Percentiles rank a stretch among this genome's conserved stretches.
These are phyloP conservation scores for Populus tomentosa DNA, from an alignment of 441 rosid genomes.

Conservation along the genomic window DNA sequence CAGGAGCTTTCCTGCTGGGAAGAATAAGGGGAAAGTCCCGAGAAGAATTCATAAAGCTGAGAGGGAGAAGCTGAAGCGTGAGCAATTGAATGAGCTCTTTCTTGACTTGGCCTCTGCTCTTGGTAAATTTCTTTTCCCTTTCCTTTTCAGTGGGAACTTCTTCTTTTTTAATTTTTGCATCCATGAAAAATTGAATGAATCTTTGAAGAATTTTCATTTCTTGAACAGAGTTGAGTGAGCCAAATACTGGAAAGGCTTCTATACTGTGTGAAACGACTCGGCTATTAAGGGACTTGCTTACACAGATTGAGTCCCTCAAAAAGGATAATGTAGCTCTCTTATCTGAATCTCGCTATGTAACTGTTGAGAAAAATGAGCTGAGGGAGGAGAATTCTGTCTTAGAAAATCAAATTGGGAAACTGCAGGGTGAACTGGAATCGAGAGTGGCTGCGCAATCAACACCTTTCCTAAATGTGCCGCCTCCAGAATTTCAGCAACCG, in stretches of 20 bases:
- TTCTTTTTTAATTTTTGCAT: slow-evolving; percentile 7
- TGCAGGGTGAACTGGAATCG: slow-evolving; percentile 51
- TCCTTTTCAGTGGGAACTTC: neutral
- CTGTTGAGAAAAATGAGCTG: slow-evolving; percentile 71
- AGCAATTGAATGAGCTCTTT: slow-evolving; percentile 87
- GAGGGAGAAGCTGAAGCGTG: slow-evolving; percentile 94
- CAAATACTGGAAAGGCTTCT: slow-evolving; percentile 80
- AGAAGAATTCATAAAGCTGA: slow-evolving; percentile 81
- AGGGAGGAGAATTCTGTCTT: slow-evolving; percentile 70
- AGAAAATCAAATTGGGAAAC: slow-evolving; percentile 50
- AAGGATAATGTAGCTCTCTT: slow-evolving; percentile 60
- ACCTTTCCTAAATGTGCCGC: slow-evolving; percentile 52
- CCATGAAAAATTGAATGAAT: neutral
- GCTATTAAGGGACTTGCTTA: slow-evolving; percentile 59
- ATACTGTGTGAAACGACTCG: slow-evolving; percentile 66
- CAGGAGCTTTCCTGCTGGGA: slow-evolving; percentile 43
- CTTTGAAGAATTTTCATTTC: slow-evolving; percentile 1
- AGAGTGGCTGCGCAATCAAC: slow-evolving; percentile 36
- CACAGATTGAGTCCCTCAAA: slow-evolving; percentile 62
- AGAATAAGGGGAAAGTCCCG: slow-evolving; percentile 54
- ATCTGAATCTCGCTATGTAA: slow-evolving; percentile 78
- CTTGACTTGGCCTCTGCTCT: slow-evolving; percentile 67
- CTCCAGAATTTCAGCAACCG: slow-evolving; percentile 39
- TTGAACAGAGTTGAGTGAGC: slow-evolving; percentile 54
- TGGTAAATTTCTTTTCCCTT: slow-evolving; percentile 39